Evolutionary conservation across 2,329 filamentous ascomycete species (phyloP).

Genomic region (Paracorniculantispora psalliotae): DNA sequence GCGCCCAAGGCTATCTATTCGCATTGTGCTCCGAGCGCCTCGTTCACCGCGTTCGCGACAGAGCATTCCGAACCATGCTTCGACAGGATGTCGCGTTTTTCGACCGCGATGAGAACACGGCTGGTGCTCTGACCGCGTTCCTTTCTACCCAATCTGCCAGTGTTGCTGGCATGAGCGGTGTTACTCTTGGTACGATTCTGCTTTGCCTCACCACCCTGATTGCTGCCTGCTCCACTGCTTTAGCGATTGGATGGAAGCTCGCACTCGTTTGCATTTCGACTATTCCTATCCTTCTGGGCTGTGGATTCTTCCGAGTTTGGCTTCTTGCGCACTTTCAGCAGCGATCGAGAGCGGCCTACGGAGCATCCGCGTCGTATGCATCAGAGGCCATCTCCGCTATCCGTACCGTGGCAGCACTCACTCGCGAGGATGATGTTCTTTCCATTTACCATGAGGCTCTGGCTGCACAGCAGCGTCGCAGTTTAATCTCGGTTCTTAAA

Average conservation of each 20-base stretch:
- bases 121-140: constrained; percentile 83
- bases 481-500: constrained; percentile 67
- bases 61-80: constrained; percentile 79
- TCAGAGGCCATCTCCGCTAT: constrained; percentile 93
- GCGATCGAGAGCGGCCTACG: constrained; percentile 74
- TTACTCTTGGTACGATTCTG: constrained; percentile 80
- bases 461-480: constrained; percentile 59
- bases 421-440: constrained; percentile 78
- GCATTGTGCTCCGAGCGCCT: constrained; percentile 83
- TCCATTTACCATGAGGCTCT: constrained; percentile 64
- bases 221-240: constrained; percentile 62
- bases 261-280: constrained; percentile 76
- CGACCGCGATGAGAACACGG: constrained; percentile 81
- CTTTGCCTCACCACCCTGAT: constrained; percentile 76
- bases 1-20: constrained; percentile 66
- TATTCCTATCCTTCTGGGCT: constrained; percentile 70
- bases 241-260: constrained; percentile 83
- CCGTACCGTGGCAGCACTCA: constrained; percentile 86
- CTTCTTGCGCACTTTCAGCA: constrained; percentile 75
- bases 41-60: constrained; percentile 75
- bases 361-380: constrained; percentile 77
- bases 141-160: constrained; percentile 86
- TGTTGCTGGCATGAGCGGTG: constrained; percentile 80
- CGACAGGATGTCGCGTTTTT: constrained; percentile 93
- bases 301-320: constrained; percentile 85